phyloP scores from a whole-genome alignment of 495 filamentous ascomycete species.

The Tuber brumale region DNA sequence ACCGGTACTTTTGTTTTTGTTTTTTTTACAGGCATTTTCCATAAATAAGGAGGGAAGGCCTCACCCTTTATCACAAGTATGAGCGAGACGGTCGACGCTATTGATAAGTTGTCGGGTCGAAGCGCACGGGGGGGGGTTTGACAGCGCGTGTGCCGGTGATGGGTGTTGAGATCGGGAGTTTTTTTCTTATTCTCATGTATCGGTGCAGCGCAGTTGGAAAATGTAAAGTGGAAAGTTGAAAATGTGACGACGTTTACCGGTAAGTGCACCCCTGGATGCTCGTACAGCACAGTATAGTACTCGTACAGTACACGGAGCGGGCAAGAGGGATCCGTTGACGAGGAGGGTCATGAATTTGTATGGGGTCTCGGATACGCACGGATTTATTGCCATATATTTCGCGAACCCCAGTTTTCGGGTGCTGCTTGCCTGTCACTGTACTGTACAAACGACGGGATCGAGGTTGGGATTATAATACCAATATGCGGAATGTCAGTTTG shows the following conservation, averaged over 20 bases:
- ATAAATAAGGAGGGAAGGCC: neutral
- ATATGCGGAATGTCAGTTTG: neutral
- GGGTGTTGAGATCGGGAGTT: neutral
- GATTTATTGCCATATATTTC: no score
- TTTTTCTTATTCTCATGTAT: neutral
- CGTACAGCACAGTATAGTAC: no score
- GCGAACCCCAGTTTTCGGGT: no score
- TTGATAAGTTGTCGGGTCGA: neutral
- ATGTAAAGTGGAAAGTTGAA: neutral
- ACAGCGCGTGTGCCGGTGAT: neutral
- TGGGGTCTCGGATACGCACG: no score
- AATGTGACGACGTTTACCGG: neutral
- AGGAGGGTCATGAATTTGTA: no score
- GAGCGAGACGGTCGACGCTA: neutral
- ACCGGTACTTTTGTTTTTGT: no score
- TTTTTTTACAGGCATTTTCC: neutral
- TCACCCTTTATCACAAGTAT: neutral
- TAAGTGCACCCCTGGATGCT: neutral
- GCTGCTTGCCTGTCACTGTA: no score
- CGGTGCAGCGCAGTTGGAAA: neutral
- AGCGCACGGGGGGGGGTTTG: neutral
- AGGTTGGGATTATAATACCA: neutral
- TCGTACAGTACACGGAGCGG: no score
- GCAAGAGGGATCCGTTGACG: no score
- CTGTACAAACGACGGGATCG: no score